Base-by-base conservation (phyloP, 345 rosid genomes). In the Chamaenerion angustifolium region DNA sequence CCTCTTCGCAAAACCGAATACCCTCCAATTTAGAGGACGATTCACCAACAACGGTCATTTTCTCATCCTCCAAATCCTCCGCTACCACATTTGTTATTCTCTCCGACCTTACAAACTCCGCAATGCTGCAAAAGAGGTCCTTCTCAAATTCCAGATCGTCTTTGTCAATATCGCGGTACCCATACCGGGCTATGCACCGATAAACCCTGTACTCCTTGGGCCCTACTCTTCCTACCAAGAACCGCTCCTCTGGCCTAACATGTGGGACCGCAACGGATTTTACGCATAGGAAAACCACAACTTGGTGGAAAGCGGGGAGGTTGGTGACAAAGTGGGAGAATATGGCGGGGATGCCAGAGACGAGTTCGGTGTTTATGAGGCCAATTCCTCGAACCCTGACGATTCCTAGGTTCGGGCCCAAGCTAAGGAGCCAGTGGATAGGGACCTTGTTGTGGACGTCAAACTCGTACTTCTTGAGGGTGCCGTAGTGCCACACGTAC, bases 241-340 rank as follows among this genome's bases (percentile, higher is more conserved):
- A 92, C 68, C 96, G 70, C 63, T 92, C 98, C 58, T 73, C 73
- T 6, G 96, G 89, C 58, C 83, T 74, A 10, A 92, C 98, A 4
- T 80, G 98, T 14, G 98, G 96, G 40, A 92, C 98, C 0, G 96
- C 88, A 53, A 92, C 98, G 0, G 96, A 87, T 65, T 92, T 92
- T 43, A 92, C 62, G 59, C 98, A 92, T 51, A 92, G 95, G 42
- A 92, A 92, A 68, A 92, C 87, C 0, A 92, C 71, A 42, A 92
- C 88, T 59, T 92, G 96, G 60, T 92, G 98, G 57, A 92, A 87
- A 12, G 98, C 98, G 0, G 98, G 98, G n/a, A 92, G 96, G 71
- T 92, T 92, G 42, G 98, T 84, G 49, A 92, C 84, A 25, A 92
- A 92, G 74, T 92, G 98, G 62, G 98, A 92, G 74, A 92, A 92